Evolutionary conservation across 805 yeast genomes (phyloP).

Genomic region (Zygoascus flipseniorum): DNA sequence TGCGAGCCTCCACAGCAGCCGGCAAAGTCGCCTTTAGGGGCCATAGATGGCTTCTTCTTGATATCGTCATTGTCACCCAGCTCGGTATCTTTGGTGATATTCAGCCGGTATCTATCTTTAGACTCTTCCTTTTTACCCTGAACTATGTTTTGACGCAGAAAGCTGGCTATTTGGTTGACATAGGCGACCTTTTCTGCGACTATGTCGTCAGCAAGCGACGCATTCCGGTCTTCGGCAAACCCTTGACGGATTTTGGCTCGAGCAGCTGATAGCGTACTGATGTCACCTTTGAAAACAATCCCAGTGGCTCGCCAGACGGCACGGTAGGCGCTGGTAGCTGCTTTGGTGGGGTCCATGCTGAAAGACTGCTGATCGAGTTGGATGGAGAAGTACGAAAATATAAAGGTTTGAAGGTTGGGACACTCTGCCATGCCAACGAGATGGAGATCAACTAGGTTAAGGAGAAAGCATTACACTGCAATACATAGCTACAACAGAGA

Average conservation of each 20-base stretch:
- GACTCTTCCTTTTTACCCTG: conserved; percentile 48
- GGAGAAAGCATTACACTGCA: no score
- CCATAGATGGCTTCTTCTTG: conserved; percentile 31
- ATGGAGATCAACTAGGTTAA: no score
- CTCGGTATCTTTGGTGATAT: conserved; percentile 75
- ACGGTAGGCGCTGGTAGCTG: conserved; percentile 20
- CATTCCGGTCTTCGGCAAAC: conserved; percentile 18
- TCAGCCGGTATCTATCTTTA: conserved; percentile 29
- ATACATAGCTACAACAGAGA: no score
- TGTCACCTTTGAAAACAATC: conserved; percentile 26
- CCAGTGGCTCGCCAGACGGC: conserved; percentile 24
- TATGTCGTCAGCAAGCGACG: conserved; percentile 34
- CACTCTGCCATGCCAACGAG: background rate
- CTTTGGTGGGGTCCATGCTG: conserved; percentile 1
- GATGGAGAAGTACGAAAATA: background rate
- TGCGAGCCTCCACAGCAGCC: conserved; percentile 2
- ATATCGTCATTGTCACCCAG: conserved; percentile 83
- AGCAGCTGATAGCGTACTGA: conserved; percentile 9
- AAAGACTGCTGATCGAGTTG: background rate
- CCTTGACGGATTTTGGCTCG: conserved; percentile 15
- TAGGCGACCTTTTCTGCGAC: conserved; percentile 43
- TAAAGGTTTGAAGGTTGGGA: background rate
- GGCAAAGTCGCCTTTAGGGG: background rate
- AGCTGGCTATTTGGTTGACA: conserved; percentile 61
- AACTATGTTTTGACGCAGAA: conserved; percentile 69